These are phyloP conservation scores for Plasmodium sp. DNA, from an alignment of 169 alveolate genomes.

Conservation along the genomic window DNA sequence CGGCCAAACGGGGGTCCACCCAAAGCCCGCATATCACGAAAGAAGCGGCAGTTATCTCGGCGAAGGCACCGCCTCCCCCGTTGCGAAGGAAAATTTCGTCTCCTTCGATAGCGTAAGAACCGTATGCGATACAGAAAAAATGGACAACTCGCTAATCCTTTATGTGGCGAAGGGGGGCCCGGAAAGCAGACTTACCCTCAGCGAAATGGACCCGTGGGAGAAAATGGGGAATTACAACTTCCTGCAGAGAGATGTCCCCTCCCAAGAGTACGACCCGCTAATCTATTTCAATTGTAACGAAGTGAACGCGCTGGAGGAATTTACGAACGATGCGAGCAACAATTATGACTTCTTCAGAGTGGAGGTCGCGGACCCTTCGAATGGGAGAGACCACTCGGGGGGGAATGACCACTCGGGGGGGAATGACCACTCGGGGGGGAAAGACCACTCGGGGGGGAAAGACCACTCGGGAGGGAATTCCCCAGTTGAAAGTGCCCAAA, in stretches of 20 bases:
- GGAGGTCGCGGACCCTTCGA: background rate
- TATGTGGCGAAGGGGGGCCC: background rate
- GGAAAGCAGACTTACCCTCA: background rate
- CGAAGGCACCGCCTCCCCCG: background rate
- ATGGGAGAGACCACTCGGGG: background rate
- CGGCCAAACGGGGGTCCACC: background rate
- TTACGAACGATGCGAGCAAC: background rate
- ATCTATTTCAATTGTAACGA: constrained; percentile 32
- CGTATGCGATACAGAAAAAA: constrained; percentile 9
- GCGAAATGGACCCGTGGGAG: background rate
- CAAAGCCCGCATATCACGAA: background rate
- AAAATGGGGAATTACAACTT: constrained; percentile 4
- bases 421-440: too few relatives aligned
- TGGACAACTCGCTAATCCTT: constrained; percentile 15
- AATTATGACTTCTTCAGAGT: constrained; percentile 10
- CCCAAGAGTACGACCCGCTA: constrained; percentile 21
- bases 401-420: background rate
- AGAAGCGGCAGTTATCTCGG: background rate
- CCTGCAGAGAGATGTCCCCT: constrained; percentile 25
- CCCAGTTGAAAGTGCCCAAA: background rate
- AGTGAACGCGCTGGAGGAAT: constrained; percentile 9
- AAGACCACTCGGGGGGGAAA: background rate
- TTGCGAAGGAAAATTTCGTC: background rate
- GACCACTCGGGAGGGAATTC: background rate
- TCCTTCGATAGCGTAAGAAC: constrained; percentile 29